Base-by-base conservation (phyloP, 2,329 filamentous ascomycete species). In the Fusarium dimerum region DNA sequence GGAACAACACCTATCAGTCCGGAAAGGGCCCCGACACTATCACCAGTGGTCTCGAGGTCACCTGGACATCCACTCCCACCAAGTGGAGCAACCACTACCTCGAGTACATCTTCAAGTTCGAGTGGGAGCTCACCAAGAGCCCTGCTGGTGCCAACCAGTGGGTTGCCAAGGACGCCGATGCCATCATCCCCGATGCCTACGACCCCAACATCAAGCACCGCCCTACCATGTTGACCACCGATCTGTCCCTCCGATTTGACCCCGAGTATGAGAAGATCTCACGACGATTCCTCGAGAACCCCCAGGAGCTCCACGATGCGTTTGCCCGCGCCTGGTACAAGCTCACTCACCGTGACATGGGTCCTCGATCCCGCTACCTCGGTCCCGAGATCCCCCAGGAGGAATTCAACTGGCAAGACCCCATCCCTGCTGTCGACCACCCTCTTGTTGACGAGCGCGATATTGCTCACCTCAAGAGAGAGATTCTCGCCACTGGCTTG, bases 251-350 rank as follows among this genome's bases (percentile, higher is more conserved):
- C 50, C 86, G 88, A 60, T 82, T 82, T 68, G 89, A 92, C 67
- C 84, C 86, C 2, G 76, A 63, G 8, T 92, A 89, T 74, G 85
- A 88, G 75, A 90, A 90, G 82, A 89, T 92, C 68, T 82, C 86
- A n/a, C 82, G 85, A 47, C 81, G 79, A 63, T 92, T 85, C 80
- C 75, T 87, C 43, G 82, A 84, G 60, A 75, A 92, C 73, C 86
- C 86, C 2, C 79, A 88, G 43, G 73, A 89, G 76, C 79, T 92
- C 38, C 79, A 78, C 48, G 84, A 90, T 55, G 85, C 81, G 8
- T 92, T 92, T 66, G 78, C 81, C 18, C 82, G 83, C 46, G 89
- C 89, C 13, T 92, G 89, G 89, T 92, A 90, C 82, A 92, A 92
- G 83, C 81, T 92, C 40, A 78, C 88, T 34, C 89, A 92, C 76